These are phyloP conservation scores for Prunus persica DNA, from an alignment of 306 rosid species.

Conservation along the genomic window Prunus_persica_NCBIv2 NC_034011.1:2924001-2924500, in stretches of 20 bases:
- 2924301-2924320: neutral
- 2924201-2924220: neutral
- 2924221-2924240: neutral
- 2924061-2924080: neutral
- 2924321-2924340: neutral
- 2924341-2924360: neutral
- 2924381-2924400: neutral
- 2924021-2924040: conserved; percentile 15
- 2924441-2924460: neutral
- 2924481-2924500: neutral
- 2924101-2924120: neutral
- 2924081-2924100: neutral
- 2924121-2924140: neutral
- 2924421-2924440: neutral
- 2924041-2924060: neutral
- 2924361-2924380: neutral
- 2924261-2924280: neutral
- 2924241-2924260: neutral
- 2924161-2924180: no score
- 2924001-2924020: conserved; percentile 6
- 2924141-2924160: neutral
- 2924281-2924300: neutral
- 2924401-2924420: neutral
- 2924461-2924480: neutral
- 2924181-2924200: neutral